These are phyloP conservation scores for Dipodascus albidus DNA, from an alignment of 805 yeast species.

Conservation along the genomic window DNA sequence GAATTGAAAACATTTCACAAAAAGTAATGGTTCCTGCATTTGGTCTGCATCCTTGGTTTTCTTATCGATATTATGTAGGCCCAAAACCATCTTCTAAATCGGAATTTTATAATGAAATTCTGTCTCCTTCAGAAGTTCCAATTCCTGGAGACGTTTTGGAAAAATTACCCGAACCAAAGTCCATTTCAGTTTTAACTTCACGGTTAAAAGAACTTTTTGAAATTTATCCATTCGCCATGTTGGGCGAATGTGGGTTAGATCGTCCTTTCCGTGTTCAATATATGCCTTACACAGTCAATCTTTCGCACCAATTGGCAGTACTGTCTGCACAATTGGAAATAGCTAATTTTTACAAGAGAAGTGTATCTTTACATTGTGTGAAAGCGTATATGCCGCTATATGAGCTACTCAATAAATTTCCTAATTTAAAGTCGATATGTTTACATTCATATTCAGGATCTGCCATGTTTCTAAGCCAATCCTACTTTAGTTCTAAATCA, in stretches of 20 bases:
- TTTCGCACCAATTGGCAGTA: constrained; percentile 55
- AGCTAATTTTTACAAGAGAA: constrained; percentile 37
- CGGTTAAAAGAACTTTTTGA: constrained; percentile 26
- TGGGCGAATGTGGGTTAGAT: constrained; percentile 93
- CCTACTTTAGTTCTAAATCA: constrained; percentile 14
- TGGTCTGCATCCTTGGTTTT: constrained; percentile 88
- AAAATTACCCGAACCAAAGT: constrained; percentile 51
- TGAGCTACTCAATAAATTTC: constrained; percentile 17
- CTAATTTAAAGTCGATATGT: constrained; percentile 34
- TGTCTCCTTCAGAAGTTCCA: constrained; percentile 28
- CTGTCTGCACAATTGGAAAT: constrained; percentile 40
- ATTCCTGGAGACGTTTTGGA: constrained; percentile 27
- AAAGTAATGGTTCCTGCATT: constrained; percentile 23
- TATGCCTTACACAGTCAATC: constrained; percentile 39
- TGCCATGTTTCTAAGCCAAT: constrained; percentile 34
- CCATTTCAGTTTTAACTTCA: constrained; percentile 27
- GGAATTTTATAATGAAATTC: constrained; percentile 46
- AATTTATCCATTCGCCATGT: constrained; percentile 29
- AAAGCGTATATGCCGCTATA: constrained; percentile 57
- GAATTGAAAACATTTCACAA: neutral
- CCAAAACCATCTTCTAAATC: constrained; percentile 24
- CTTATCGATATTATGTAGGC: constrained; percentile 45
- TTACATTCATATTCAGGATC: constrained; percentile 87
- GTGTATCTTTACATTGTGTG: constrained; percentile 78
- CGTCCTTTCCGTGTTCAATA: constrained; percentile 48